phyloP scores from a whole-genome alignment of 2,329 filamentous ascomycete genomes.

The Penicillium sp. region DNA sequence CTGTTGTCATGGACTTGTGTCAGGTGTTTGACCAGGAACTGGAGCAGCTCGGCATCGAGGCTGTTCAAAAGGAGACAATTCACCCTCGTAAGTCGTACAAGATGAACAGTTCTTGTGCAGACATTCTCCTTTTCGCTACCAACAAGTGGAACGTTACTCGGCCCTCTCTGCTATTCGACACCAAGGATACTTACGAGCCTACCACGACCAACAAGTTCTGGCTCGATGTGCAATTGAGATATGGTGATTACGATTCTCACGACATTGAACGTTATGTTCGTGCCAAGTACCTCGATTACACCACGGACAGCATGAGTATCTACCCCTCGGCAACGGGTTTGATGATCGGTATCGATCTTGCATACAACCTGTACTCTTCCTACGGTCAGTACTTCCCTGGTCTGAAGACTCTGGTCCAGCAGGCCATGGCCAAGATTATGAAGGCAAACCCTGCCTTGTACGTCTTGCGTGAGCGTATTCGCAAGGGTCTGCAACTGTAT shows the following conservation, averaged over 20 bases:
- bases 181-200: constrained; percentile 89
- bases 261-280: constrained; percentile 97
- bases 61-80: constrained; percentile 98
- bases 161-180: constrained; percentile 90
- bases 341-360: constrained; percentile 96
- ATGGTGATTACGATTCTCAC: constrained; percentile 98
- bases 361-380: constrained; percentile 97
- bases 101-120: constrained; percentile 99
- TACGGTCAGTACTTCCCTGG: constrained; percentile 99
- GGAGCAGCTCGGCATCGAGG: constrained; percentile 92
- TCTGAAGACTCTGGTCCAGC: constrained; percentile 89
- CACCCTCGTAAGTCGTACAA: constrained; percentile 99
- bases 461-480: constrained; percentile 93
- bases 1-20: constrained; percentile 96
- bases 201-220: constrained; percentile 99
- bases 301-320: constrained; percentile 96
- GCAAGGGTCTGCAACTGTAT: constrained; percentile 96
- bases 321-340: constrained; percentile 95
- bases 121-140: constrained; percentile 92
- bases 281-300: constrained; percentile 98
- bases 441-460: constrained; percentile 97
- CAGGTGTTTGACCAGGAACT: constrained; percentile 98
- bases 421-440: constrained; percentile 99
- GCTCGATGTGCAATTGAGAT: constrained; percentile 93
- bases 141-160: constrained; percentile 99